A percentile compares a stretch with the other conserved stretches of the same genome.
phyloP scores from a whole-genome alignment of 768 basidiomycete species.

The Cystofilobasidium macerans region DNA sequence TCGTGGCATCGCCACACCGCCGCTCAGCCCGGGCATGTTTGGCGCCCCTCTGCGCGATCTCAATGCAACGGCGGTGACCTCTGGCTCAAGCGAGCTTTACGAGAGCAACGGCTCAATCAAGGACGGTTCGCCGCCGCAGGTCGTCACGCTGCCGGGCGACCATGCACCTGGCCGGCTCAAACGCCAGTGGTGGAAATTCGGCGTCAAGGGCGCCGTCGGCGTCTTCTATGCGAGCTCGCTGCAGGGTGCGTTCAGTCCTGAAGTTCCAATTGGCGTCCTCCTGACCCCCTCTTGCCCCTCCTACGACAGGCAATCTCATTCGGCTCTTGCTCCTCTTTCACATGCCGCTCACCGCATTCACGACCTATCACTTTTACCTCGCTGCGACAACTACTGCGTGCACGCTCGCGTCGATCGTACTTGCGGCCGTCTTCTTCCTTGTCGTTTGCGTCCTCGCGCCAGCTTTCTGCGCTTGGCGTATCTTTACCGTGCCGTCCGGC shows the following conservation, averaged over 20 bases:
- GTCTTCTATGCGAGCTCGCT: slow-evolving; percentile 38
- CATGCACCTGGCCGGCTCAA: slow-evolving; percentile 7
- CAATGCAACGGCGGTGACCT: not conserved
- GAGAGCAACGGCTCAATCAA: not conserved
- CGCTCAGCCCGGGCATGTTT: slow-evolving; percentile 9
- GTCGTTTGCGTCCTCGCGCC: slow-evolving; percentile 70
- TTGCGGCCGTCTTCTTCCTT: slow-evolving; percentile 71
- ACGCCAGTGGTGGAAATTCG: slow-evolving; percentile 37
- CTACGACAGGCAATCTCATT: slow-evolving; percentile 62
- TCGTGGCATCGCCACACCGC: slow-evolving; percentile 27
- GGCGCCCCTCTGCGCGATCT: slow-evolving; percentile 5
- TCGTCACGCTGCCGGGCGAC: slow-evolving; percentile 3
- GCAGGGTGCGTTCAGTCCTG: slow-evolving; percentile 26
- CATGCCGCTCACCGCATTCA: slow-evolving; percentile 84
- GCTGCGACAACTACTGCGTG: slow-evolving; percentile 38
- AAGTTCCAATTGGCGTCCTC: no score
- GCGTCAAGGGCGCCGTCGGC: slow-evolving; percentile 36
- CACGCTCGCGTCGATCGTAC: slow-evolving; percentile 53
- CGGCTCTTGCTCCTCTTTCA: slow-evolving; percentile 87
- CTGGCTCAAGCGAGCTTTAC: not conserved
- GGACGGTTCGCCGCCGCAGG: not conserved
- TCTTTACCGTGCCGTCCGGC: slow-evolving; percentile 66
- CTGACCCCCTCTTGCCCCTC: slow-evolving; percentile 5
- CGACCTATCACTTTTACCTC: slow-evolving; percentile 70
- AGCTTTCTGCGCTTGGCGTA: slow-evolving; percentile 58